Evolutionary conservation across 331 rosid species (phyloP), one percentile per base, ranked within the genome.

Genomic region (Malus hybrid): DNA sequence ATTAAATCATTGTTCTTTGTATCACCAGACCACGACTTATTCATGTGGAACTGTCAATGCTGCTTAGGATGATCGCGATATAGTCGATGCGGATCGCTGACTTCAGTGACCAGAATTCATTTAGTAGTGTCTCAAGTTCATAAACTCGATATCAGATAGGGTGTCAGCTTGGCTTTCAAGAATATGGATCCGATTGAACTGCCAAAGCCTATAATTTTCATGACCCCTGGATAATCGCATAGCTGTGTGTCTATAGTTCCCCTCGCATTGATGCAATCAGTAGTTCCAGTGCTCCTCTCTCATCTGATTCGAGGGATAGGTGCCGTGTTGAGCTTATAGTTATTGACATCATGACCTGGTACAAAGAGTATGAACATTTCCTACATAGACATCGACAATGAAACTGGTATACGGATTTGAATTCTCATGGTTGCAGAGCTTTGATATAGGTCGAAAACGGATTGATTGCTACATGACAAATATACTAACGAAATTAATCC

Each of bases 361-460:
- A 12, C 10, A 20, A 56, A 14, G n/a, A 7, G 0, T 3, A 14
- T 4, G 6, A 48, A 73, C 14, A 42, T 55, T n/a, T 72, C 82
- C 5, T 76, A 79, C 56, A 3, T 14, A 14, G 60, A 64, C 15
- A 77, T 85, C 31, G 60, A 71, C 13, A 22, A 10, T 6, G 28
- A 42, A 24, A 20, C 22, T 78, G 0, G 59, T 24, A 2, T 65
- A 44, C 31, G 89, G 89, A 10, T 71, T 77, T 80, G 32, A 48
- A 60, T n/a, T 84, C 32, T 78, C 85, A 1, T 84, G 85, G 79
- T 50, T 75, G 8, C 14, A 8, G 2, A 6, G 44, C n/a, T 18
- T 55, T 33, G 5, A 24, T 5, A 4, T 42, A 52, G 8, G 19
- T 66, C 27, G 29, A 61, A 61, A 2, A 12, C 16, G 42, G 42